Evolutionary conservation across 2,329 filamentous ascomycete species (phyloP).

Genomic region (Cercospora sojina): DNA sequence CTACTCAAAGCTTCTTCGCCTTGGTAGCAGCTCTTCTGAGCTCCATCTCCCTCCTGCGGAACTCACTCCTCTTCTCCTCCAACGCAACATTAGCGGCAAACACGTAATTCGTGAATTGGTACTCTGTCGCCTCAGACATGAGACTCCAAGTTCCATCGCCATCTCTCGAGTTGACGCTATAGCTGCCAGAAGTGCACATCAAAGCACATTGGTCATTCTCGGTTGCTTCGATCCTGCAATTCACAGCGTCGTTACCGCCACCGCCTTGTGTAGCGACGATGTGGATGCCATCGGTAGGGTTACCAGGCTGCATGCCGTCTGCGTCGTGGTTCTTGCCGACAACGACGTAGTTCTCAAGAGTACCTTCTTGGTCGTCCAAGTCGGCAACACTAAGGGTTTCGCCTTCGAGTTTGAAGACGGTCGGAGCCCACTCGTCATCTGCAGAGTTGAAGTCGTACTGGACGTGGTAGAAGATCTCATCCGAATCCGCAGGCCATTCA

Average conservation of each 20-base stretch:
- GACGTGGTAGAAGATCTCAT: slow-evolving; percentile 12
- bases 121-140: background rate
- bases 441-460: slow-evolving; percentile 1
- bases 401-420: background rate
- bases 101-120: slow-evolving; percentile 6
- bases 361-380: background rate
- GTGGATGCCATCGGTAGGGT: slow-evolving; percentile 5
- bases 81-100: slow-evolving; percentile 8
- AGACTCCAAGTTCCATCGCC: slow-evolving; percentile 2
- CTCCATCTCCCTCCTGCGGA: slow-evolving; percentile 7
- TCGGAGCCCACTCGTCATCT: slow-evolving; percentile 7
- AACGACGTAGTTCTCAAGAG: slow-evolving; percentile 4
- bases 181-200: slow-evolving; percentile 1
- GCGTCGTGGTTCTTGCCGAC: slow-evolving; percentile 9
- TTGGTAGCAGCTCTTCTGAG: background rate
- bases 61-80: slow-evolving; percentile 2
- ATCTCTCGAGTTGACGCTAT: slow-evolving; percentile 2
- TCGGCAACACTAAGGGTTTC: background rate
- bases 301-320: slow-evolving; percentile 4
- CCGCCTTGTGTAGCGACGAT: slow-evolving; percentile 3
- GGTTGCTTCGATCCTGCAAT: slow-evolving; percentile 6
- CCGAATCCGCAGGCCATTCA: slow-evolving; percentile 7
- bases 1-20: background rate
- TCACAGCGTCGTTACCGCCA: background rate
- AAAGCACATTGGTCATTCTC: slow-evolving; percentile 6